phyloP scores from a whole-genome alignment of 768 basidiomycete species.

The Strobilomyces dryophilus region DNA sequence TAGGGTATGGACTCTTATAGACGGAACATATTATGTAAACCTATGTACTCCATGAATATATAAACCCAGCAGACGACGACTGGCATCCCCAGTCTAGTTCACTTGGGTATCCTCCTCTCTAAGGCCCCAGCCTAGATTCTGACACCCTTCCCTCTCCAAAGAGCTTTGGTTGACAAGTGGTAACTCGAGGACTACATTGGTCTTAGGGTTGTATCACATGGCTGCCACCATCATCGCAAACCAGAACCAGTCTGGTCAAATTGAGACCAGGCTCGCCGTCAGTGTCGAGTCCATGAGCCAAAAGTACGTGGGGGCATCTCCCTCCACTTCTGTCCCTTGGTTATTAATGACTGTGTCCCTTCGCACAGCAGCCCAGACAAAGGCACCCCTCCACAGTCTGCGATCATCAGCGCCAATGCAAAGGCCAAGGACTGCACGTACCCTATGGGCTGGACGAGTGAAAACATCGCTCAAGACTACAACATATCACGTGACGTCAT shows the following conservation, averaged over 20 bases:
- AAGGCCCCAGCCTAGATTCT: too few relatives aligned
- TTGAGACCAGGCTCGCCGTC: slow-evolving; percentile 73
- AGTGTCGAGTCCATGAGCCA: slow-evolving; percentile 85
- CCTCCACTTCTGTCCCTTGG: slow-evolving; percentile 21
- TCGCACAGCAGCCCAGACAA: slow-evolving; percentile 50
- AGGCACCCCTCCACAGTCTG: slow-evolving; percentile 58
- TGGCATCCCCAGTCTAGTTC: too few relatives aligned
- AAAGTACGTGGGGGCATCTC: slow-evolving; percentile 42
- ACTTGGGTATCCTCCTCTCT: too few relatives aligned
- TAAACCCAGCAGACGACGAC: too few relatives aligned
- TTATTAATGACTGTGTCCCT: not conserved
- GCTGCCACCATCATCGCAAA: slow-evolving; percentile 74
- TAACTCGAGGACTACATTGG: too few relatives aligned
- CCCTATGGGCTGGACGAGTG: slow-evolving; percentile 89
- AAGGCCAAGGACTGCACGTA: slow-evolving; percentile 57
- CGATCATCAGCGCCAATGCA: slow-evolving; percentile 51
- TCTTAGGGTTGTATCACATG: too few relatives aligned
- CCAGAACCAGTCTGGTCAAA: slow-evolving; percentile 72
- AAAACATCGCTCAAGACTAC: slow-evolving; percentile 79
- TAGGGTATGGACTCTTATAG: too few relatives aligned
- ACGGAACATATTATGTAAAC: too few relatives aligned
- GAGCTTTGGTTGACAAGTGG: too few relatives aligned
- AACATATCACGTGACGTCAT: slow-evolving; percentile 68
- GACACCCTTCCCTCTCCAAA: too few relatives aligned
- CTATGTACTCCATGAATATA: too few relatives aligned